Base-by-base conservation (phyloP, 768 basidiomycete genomes). In the Suillus hirtellus region DNA sequence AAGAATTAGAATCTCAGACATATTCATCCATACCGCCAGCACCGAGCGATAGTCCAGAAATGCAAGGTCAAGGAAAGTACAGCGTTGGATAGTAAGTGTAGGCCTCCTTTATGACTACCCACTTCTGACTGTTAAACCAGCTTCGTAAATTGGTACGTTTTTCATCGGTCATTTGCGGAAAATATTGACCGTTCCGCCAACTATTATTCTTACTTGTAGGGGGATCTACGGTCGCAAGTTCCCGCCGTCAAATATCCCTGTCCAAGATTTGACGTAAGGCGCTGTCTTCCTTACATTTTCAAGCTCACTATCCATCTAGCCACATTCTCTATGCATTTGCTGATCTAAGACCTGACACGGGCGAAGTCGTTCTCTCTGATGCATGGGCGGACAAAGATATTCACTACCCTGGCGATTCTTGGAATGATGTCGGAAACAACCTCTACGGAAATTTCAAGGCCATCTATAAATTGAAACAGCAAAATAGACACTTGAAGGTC, bases 351-450 rank as follows among this genome's bases (percentile, higher is more conserved):
- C 77, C 88, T 21, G 92, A 93, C 64, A 83, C 88, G 0, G 96
- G 96, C 46, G 92, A 93, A 71, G 96, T 98, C 21, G 77, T 85
- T 70, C 76, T 99, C 60, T 96, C 94, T 43, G 97, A 99, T 69
- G 74, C 81, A 2, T 99, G 96, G 96, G 89, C 95, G 0, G 97
- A 99, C 80, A 86, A 96, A 70, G 94, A 99, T 73, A 99, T 99
- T 53, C 97, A 99, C 73, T 96, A 96, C 73, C 88, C 90, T 0
- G 92, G 90, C 9, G 97, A 99, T 76, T 90, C 89, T 4, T 99
- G 97, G 97, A 90, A 95, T 67, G 96, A 99, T 60, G 73, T 72
- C 34, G 95, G 95, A 50, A 89, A 82, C 66, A 97, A 99, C 75
- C 85, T 99, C 19, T 99, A 96, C 70, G 96, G 96, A 60, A 96